A percentile compares a stretch with the other conserved stretches of the same genome.
phyloP scores from a whole-genome alignment of 1,139 yeast species.

The Candida sanyaensis region DNA sequence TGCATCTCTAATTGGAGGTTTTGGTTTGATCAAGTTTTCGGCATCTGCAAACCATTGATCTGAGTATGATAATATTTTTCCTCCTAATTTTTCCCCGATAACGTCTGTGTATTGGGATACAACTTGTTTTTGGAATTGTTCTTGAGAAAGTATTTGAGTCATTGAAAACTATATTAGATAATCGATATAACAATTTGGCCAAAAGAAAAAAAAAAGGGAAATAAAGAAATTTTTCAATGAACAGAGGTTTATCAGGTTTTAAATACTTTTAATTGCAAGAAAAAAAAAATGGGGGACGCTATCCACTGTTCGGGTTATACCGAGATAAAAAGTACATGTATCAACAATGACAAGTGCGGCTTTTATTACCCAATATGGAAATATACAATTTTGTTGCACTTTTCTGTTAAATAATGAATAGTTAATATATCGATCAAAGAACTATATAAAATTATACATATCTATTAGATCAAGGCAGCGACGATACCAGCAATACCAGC shows the following conservation, averaged over 20 bases:
- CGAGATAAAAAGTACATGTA: not conserved
- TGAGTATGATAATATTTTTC: constrained; percentile 63
- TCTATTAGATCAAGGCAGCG: constrained; percentile 12
- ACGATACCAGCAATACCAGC: constrained; percentile 17
- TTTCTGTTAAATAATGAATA: not conserved
- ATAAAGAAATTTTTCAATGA: not conserved
- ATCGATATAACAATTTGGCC: not conserved
- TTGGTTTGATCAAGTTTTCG: constrained; percentile 79
- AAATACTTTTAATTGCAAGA: too few species aligned
- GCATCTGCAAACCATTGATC: constrained; percentile 98
- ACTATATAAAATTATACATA: not conserved
- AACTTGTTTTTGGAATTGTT: constrained; percentile 45
- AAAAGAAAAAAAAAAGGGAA: not conserved
- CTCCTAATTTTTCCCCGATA: constrained; percentile 84
- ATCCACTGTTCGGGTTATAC: not conserved
- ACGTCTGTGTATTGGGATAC: constrained; percentile 64
- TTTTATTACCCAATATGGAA: not conserved
- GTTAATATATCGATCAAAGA: not conserved
- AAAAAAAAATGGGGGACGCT: not conserved
- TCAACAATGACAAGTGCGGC: not conserved
- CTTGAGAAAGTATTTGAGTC: constrained; percentile 33
- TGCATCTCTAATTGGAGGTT: constrained; percentile 76
- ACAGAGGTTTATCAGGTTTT: too few species aligned
- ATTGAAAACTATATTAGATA: constrained; percentile 15
- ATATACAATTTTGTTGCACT: too few species aligned